Evolutionary conservation across 148 eudicot species (phyloP), one percentile per base, ranked within the genome.

Genomic region (Selenicereus undatus): DNA sequence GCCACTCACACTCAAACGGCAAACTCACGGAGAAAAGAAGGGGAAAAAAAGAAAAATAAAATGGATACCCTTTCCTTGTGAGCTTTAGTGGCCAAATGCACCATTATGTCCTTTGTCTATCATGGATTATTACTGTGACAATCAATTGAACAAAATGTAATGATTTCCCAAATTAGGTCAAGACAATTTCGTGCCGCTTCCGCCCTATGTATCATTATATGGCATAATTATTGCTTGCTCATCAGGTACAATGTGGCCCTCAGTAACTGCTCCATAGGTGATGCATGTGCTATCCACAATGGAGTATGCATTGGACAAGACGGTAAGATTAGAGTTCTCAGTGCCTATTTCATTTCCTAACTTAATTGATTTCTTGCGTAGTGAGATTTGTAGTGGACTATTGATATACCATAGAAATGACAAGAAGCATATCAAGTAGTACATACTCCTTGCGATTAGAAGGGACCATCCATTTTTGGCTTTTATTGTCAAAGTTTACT

Each of bases 281-380:
- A 97, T 81, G 90, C 80, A n/a, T 94, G 98, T 80, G 79, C 87
- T 78, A 87, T 97, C 78, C 98, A 97, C 81, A 88, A 82, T 88
- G 99, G 99, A 71, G 99, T 86, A 68, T 94, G 94, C 88, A 87
- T 94, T 82, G 97, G 99, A 76, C 97, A 91, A 92, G 99, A 94
- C 90, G 97, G 97, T 94, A 88, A 72, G 73, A 1, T 45, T 81
- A 26, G 35, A 52, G 50, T 50, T 51, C 42, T 36, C 26, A 17
- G 30, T 79, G 58, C 26, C 56, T 78, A 22, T 32, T 72, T 45
- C 24, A 54, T 29, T 65, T 48, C 8, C 24, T 56, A 35, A 4
- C 12, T 78, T 69, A 39, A 13, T 27, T 66, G 20, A 3, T 24
- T 11, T 73, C 26, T 72, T 69, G 54, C 12, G 0, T 1, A 66